phyloP scores from a whole-genome alignment of 176 grass and related monocot species.

The Eleusine coracana region DNA sequence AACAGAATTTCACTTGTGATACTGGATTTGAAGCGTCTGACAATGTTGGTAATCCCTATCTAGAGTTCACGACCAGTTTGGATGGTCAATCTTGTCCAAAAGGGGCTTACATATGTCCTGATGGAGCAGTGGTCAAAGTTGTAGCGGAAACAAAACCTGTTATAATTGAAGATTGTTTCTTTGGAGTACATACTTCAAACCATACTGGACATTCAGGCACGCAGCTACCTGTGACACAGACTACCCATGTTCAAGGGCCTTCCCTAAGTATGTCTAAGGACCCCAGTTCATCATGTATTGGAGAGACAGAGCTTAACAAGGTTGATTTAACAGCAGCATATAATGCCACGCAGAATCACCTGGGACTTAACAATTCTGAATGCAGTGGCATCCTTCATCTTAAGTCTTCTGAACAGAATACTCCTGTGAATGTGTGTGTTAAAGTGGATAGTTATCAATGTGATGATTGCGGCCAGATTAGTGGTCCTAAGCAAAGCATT shows the following conservation, averaged over 20 bases:
- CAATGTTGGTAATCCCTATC: slow-evolving; percentile 29
- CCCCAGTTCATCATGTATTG: slow-evolving; percentile 27
- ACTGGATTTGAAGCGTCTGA: slow-evolving; percentile 39
- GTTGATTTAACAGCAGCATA: background rate
- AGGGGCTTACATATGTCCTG: slow-evolving; percentile 5
- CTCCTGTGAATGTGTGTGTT: slow-evolving; percentile 22
- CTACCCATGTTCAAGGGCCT: slow-evolving; percentile 31
- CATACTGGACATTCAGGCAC: slow-evolving; percentile 16
- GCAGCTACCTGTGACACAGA: slow-evolving; percentile 29
- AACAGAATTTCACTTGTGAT: slow-evolving; percentile 23
- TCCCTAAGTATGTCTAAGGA: slow-evolving; percentile 6
- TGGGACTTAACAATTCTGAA: slow-evolving; percentile 29
- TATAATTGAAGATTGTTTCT: background rate
- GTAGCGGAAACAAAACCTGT: background rate
- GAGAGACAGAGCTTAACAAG: slow-evolving; percentile 29
- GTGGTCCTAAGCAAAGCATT: slow-evolving; percentile 32
- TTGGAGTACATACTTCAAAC: slow-evolving; percentile 33
- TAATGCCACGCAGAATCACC: slow-evolving; percentile 6
- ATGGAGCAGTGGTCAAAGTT: slow-evolving; percentile 33
- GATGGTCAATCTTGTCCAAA: slow-evolving; percentile 34
- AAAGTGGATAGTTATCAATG: background rate
- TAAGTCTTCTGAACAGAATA: slow-evolving; percentile 30
- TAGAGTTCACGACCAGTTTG: slow-evolving; percentile 30
- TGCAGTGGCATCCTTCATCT: background rate
- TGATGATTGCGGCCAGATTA: slow-evolving; percentile 31